Base-by-base conservation (phyloP, 2,329 filamentous ascomycete species). In the Arthrobotrys sinensis region DNA sequence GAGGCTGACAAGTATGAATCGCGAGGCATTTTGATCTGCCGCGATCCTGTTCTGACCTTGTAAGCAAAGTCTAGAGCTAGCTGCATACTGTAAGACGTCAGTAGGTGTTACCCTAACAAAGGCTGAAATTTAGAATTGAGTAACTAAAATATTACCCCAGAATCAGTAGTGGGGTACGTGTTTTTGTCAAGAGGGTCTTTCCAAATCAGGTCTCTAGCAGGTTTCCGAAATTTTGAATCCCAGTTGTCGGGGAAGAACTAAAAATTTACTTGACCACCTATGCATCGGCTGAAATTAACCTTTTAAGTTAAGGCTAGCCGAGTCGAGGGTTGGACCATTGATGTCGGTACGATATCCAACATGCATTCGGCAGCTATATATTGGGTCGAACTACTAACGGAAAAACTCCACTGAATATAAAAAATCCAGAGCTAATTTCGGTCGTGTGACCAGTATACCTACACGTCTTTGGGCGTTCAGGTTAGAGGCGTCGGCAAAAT, bases 121-220 rank as follows among this genome's bases (percentile, higher is more conserved):
- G 36, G 36, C 55, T 60, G 55, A 60, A 60, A 8, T 14, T 24
- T 14, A 48, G 40, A 21, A 21, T 60, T 19, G 34, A 19, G 19
- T 43, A 24, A 28, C 55, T 60, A 60, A 43, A 60, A 43, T 60
- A 43, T 60, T 43, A 40, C 36, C 55, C 55, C 36, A 24, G 55
- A 43, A n/a, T 28, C 21, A 19, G 7, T 5, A 12, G 34, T 38
- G 36, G 36, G n/a, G 19, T n/a, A 10, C 34, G 7, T 28, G 19
- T 43, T 40, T 60, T 19, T 7, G 11, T 55, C 32, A 4, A 43
- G 34, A 60, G 32, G 52, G 32, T 57, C 52, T 60, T 60, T 43
- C 34, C 53, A n/a, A 24, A 60, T 60, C 34, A 32, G 34, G 36
- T 34, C 48, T 60, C 34, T 19, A 43, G n/a, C n/a, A n/a, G n/a